Evolutionary conservation across 257 asterid genomes (phyloP).

Genomic region (Gentiana straminea): DNA sequence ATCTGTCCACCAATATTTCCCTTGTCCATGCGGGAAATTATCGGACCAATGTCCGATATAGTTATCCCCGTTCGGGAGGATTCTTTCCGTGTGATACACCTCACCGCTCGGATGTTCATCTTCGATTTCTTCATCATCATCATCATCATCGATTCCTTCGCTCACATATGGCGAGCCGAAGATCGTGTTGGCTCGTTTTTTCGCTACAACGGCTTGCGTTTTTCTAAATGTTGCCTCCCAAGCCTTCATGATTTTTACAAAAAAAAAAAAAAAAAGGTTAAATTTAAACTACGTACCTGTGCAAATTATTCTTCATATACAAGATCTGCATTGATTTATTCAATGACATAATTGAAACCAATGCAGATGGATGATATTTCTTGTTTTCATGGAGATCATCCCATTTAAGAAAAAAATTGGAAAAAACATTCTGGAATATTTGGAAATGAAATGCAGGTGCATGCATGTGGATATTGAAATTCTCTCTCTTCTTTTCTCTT

Average conservation of each 20-base stretch:
- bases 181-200: slow-evolving; percentile 71
- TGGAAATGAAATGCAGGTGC: slow-evolving; percentile 11
- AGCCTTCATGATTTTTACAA: slow-evolving; percentile 60
- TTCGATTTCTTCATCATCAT: slow-evolving; percentile 24
- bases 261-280: background rate
- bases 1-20: slow-evolving; percentile 93
- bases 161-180: slow-evolving; percentile 45
- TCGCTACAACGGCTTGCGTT: slow-evolving; percentile 73
- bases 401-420: slow-evolving; percentile 7
- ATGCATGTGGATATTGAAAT: slow-evolving; percentile 14
- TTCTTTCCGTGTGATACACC: slow-evolving; percentile 56
- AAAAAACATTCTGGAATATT: background rate
- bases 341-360: slow-evolving; percentile 1
- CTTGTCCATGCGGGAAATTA: slow-evolving; percentile 69
- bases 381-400: slow-evolving; percentile 7
- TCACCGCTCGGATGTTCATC: slow-evolving; percentile 51
- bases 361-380: slow-evolving; percentile 3
- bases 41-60: slow-evolving; percentile 74
- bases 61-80: slow-evolving; percentile 79
- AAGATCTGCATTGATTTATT: slow-evolving; percentile 8
- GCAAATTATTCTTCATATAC: background rate
- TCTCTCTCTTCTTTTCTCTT: background rate
- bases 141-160: slow-evolving; percentile 28
- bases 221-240: slow-evolving; percentile 89
- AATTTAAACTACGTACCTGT: background rate